Conservation (phyloP, 2,329 filamentous ascomycete genomes). For the Hymenoscyphus scutula region DNA sequence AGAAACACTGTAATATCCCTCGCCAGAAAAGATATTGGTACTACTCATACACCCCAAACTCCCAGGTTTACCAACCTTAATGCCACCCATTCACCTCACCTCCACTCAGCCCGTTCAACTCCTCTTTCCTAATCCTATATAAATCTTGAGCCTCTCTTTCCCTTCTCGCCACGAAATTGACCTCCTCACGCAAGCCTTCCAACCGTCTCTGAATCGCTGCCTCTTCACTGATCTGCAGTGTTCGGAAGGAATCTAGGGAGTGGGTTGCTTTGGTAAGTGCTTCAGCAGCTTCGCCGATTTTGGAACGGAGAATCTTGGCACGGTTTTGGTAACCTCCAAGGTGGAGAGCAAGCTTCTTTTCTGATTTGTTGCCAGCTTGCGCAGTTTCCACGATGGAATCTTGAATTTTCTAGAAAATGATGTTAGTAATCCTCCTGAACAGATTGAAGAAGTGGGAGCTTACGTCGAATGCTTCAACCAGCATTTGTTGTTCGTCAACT, state of each 20-base stretch:
- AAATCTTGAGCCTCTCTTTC: constrained; percentile 89
- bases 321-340: constrained; percentile 89
- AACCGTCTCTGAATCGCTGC: constrained; percentile 70
- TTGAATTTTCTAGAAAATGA: constrained; percentile 58
- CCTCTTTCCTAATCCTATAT: constrained; percentile 74
- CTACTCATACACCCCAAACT: constrained; percentile 1
- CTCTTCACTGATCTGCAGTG: constrained; percentile 76
- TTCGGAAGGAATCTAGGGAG: constrained; percentile 71
- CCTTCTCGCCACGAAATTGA: constrained; percentile 72
- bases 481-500: constrained; percentile 38
- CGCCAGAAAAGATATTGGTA: not conserved
- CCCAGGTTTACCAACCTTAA: constrained; percentile 11
- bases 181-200: constrained; percentile 76
- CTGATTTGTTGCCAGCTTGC: constrained; percentile 78
- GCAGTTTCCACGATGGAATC: constrained; percentile 71
- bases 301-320: constrained; percentile 74
- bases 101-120: constrained; percentile 61
- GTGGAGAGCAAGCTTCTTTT: constrained; percentile 87
- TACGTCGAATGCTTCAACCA: constrained; percentile 67
- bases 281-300: constrained; percentile 72
- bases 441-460: constrained; percentile 35
- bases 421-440: constrained; percentile 21
- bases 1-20: not conserved
- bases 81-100: constrained; percentile 29
- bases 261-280: constrained; percentile 71